Base-by-base conservation (phyloP, 2,329 filamentous ascomycete genomes). In the Aspergillus uvarum region DNA sequence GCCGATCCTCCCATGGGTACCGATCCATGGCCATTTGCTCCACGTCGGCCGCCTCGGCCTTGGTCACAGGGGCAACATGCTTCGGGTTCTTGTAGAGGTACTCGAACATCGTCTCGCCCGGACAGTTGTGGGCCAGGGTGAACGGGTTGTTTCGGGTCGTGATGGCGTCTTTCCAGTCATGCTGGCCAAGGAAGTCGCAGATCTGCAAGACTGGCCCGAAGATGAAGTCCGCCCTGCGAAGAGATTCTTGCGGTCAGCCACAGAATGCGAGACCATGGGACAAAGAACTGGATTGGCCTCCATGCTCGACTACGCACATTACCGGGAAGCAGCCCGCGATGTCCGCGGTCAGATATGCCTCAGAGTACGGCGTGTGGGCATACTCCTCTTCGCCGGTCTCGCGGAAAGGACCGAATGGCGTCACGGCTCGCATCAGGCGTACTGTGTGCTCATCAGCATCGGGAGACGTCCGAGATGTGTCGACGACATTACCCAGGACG, bases 331-430 rank as follows among this genome's bases (percentile, higher is more conserved):
- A 32, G 21, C 50, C 63, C 29, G 19, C 35, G 49, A 66, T 63
- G 21, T 65, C 55, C 0, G 63, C 60, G 4, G 19, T 54, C 31
- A 67, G 42, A 21, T 64, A 67, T 12, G 64, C 59, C 24, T 64
- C 63, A 5, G 66, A 68, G 35, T 63, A 67, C 2, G 63, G 62
- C 2, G 66, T 68, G 49, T 68, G 66, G 42, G 66, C 62, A 48
- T 67, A 68, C 29, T 63, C 44, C 31, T 68, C 65, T 24, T 60
- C 58, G 35, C 59, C 65, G 2, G 54, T 55, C 35, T 68, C 66
- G 6, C 24, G 56, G 57, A 68, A 67, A 5, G 66, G 66, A 4
- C 66, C 66, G 4, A 58, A 4, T 16, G 63, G 58, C 1, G 65
- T 67, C 11, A 60, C 55, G 2, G 58, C 58, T 7, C 66, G 61